Conservation (phyloP, 176 grass and related monocot genomes). For the Coix lacrymajobi region DNA sequence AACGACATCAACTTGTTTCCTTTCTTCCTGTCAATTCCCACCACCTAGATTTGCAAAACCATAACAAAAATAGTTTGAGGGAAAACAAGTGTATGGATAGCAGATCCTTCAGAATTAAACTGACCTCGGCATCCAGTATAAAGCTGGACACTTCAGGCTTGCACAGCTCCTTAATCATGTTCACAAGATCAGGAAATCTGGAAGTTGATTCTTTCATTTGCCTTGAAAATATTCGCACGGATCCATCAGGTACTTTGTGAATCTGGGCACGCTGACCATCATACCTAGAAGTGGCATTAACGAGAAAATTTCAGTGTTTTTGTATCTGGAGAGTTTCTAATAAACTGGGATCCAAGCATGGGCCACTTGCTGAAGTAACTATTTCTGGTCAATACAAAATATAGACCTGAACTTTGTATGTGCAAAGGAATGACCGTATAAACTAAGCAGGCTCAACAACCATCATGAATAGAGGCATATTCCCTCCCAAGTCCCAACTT, state of each 20-base stretch:
- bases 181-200: slow-evolving; percentile 80
- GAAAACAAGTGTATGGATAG: not conserved
- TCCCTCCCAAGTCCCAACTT: not conserved
- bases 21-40: slow-evolving; percentile 78
- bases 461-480: not conserved
- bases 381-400: not conserved
- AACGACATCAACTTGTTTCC: slow-evolving; percentile 84
- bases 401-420: not conserved
- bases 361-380: not conserved
- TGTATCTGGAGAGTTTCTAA: not conserved
- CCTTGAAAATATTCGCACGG: slow-evolving; percentile 81
- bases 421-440: not conserved
- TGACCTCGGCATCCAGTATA: slow-evolving; percentile 88
- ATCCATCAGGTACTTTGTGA: slow-evolving; percentile 76
- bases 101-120: slow-evolving; percentile 13
- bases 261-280: slow-evolving; percentile 98
- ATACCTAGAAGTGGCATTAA: slow-evolving; percentile 58
- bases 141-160: slow-evolving; percentile 54
- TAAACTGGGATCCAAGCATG: not conserved
- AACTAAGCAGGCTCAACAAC: not conserved
- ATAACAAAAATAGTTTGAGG: slow-evolving; percentile 26
- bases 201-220: slow-evolving; percentile 97
- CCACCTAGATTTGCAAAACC: slow-evolving; percentile 52
- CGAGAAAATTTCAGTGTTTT: not conserved
- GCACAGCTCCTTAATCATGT: slow-evolving; percentile 72